Conservation (phyloP, 2,329 filamentous ascomycete genomes). For the Claviceps fusiformis region DNA sequence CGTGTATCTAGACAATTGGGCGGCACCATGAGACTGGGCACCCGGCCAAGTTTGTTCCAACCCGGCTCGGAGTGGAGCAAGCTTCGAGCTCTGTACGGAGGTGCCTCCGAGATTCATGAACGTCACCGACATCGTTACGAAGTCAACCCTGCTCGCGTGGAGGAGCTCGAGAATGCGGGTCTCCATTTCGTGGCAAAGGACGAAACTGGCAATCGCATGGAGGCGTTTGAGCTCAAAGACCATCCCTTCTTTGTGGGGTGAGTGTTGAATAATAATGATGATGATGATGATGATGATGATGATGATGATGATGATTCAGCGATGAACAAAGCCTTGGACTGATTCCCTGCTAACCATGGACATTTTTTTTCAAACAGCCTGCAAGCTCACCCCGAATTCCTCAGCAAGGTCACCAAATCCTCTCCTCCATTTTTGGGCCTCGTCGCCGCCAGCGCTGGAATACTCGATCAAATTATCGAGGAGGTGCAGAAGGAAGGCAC, state of each 20-base stretch:
- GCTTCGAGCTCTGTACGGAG: slow-evolving; percentile 61
- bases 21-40: slow-evolving; percentile 76
- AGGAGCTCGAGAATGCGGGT: slow-evolving; percentile 52
- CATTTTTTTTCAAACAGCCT: slow-evolving; percentile 30
- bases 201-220: slow-evolving; percentile 64
- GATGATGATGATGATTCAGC: neutral
- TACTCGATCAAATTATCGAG: slow-evolving; percentile 33
- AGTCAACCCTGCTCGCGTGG: slow-evolving; percentile 69
- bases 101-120: slow-evolving; percentile 44
- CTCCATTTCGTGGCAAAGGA: slow-evolving; percentile 69
- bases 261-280: neutral
- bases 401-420: slow-evolving; percentile 34
- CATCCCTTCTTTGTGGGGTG: slow-evolving; percentile 63
- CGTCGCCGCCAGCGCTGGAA: slow-evolving; percentile 61
- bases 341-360: neutral
- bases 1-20: slow-evolving; percentile 38
- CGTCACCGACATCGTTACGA: slow-evolving; percentile 84
- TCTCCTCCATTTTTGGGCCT: slow-evolving; percentile 62
- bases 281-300: no score
- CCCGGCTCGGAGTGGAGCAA: slow-evolving; percentile 62
- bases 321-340: neutral
- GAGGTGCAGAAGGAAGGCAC: slow-evolving; percentile 3
- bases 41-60: slow-evolving; percentile 64
- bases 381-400: slow-evolving; percentile 82
- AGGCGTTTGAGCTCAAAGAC: slow-evolving; percentile 68